Base-by-base conservation (phyloP, 2,329 filamentous ascomycete species). In the Pseudogymnoascus sp. region DNA sequence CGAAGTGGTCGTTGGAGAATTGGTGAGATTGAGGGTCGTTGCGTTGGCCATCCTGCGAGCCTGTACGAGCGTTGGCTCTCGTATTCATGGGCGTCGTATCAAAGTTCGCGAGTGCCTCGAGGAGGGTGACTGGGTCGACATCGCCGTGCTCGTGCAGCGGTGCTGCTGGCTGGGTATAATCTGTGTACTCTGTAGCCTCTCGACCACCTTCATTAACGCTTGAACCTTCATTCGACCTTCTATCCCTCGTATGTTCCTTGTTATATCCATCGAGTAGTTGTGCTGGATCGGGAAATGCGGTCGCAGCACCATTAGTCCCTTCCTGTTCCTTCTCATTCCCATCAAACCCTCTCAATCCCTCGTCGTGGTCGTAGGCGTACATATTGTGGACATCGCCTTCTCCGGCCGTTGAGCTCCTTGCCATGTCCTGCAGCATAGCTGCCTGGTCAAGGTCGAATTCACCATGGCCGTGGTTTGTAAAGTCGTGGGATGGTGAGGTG, bases 91-190 rank as follows among this genome's bases (percentile, higher is more conserved):
- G 37, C 6, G 60, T 39, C 40, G 65, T 64, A 29, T 69, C 66
- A 60, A 68, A 71, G 36, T 62, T 67, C 8, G 69, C 68, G 18
- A 73, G 66, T 42, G 65, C 67, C 64, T 71, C 69, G 21, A 72
- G 66, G 18, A 73, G 64, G 26, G 67, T 66, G 18, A 68, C 66
- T 31, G 67, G 65, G 45, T 72, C 70, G 23, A 64, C 40, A 57
- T 64, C 64, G 45, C 40, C 60, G 23, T 64, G 34, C 31, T 61
- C 60, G 2, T 61, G 59, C 2, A 61, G 34, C 31, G 34, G 34
- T 39, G 36, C 31, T 18, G 36, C n/a, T 21, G 39, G 61, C 11
- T 57, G 61, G 45, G 16, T 45, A 42, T 34, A 57, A 45, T 45
- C 31, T 31, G 18, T 60, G 45, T 62, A 45, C 18, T 47, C 61